Evolutionary conservation across 2,329 filamentous ascomycete genomes (phyloP).

Genomic region (Chaetomium sp.): DNA sequence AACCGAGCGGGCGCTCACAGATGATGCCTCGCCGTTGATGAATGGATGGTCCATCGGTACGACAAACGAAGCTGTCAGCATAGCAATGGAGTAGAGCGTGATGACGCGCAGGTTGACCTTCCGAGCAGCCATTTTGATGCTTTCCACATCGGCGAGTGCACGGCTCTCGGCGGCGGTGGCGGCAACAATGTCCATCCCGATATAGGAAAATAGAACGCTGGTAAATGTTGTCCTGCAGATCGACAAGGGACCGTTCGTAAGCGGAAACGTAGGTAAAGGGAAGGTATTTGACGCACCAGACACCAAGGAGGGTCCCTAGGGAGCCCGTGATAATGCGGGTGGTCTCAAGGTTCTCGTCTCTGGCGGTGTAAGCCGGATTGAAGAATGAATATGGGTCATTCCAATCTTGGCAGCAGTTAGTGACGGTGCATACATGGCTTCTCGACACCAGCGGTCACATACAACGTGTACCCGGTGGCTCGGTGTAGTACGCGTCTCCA

Average conservation of each 20-base stretch:
- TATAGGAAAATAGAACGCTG: conserved; percentile 43
- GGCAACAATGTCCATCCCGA: conserved; percentile 46
- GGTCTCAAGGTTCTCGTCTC: conserved; percentile 37
- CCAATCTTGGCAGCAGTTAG: conserved; percentile 21
- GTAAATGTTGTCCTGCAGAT: conserved; percentile 43
- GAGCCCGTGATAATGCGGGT: conserved; percentile 39
- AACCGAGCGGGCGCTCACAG: conserved; percentile 40
- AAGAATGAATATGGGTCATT: conserved; percentile 45
- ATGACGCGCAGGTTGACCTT: conserved; percentile 45
- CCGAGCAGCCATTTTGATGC: conserved; percentile 46
- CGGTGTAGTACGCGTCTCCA: conserved; percentile 42
- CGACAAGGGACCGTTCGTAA: not conserved
- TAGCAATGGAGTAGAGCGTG: conserved; percentile 34
- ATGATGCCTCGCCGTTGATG: conserved; percentile 44
- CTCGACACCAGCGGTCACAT: conserved; percentile 10
- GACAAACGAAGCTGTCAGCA: conserved; percentile 39
- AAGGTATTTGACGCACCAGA: conserved; percentile 40
- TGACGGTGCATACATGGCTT: not conserved
- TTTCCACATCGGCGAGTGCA: conserved; percentile 42
- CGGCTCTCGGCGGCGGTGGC: conserved; percentile 44
- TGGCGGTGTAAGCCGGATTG: conserved; percentile 40
- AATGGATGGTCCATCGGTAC: conserved; percentile 45
- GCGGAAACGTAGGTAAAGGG: not conserved
- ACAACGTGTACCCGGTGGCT: conserved; percentile 43
- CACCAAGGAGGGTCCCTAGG: conserved; percentile 43